Conservation (phyloP, 1,284 basidiomycete species). For the Filobasidium uniguttulatum region DNA sequence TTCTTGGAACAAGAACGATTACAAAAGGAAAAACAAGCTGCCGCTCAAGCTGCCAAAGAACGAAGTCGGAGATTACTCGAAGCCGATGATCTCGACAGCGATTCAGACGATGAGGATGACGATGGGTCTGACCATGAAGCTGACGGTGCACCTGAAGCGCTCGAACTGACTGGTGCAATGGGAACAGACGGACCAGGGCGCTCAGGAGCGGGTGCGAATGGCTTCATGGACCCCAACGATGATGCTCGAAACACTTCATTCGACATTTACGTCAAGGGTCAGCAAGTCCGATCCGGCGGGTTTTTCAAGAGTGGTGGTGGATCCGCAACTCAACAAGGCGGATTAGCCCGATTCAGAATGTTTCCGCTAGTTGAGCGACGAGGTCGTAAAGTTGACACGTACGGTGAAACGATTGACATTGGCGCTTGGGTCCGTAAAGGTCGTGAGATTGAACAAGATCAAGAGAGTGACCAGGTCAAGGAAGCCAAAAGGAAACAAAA, state of each 20-base stretch:
- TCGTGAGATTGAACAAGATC: constrained; percentile 72
- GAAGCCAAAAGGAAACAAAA: constrained; percentile 55
- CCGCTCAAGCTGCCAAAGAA: constrained; percentile 68
- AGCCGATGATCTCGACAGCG: constrained; percentile 50
- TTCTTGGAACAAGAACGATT: constrained; percentile 63
- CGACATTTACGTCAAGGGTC: constrained; percentile 93
- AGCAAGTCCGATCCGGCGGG: constrained; percentile 60
- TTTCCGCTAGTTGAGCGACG: constrained; percentile 90
- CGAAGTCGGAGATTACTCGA: constrained; percentile 80
- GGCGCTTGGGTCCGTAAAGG: constrained; percentile 85
- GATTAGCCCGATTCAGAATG: constrained; percentile 72
- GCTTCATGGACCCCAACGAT: constrained; percentile 14
- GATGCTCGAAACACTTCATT: constrained; percentile 52
- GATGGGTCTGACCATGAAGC: constrained; percentile 51
- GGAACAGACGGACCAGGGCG: constrained; percentile 18
- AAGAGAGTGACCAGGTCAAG: constrained; percentile 63
- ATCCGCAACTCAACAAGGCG: constrained; percentile 17
- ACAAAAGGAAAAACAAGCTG: constrained; percentile 72
- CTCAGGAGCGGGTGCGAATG: constrained; percentile 3
- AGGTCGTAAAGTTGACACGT: constrained; percentile 82
- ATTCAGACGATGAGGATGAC: constrained; percentile 49
- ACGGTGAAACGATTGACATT: constrained; percentile 87
- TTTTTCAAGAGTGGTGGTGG: constrained; percentile 57
- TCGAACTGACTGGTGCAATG: constrained; percentile 39
- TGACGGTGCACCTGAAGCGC: constrained; percentile 46